Base-by-base conservation (phyloP, 2,329 filamentous ascomycete genomes). In the Xylariales sp. region DNA sequence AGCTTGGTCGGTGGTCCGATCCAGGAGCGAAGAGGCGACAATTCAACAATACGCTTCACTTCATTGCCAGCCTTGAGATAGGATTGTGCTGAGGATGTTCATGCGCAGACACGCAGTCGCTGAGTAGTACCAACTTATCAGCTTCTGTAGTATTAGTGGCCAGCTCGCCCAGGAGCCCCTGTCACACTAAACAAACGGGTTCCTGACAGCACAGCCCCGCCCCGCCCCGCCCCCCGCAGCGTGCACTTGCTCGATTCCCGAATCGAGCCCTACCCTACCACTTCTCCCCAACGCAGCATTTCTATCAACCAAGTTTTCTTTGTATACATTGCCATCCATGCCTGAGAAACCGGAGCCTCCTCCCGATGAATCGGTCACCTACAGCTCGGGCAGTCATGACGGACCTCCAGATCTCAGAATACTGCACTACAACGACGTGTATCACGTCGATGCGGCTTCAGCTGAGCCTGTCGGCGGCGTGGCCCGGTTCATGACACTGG, bases 361-460 rank as follows among this genome's bases (percentile, higher is more conserved):
- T 20, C 58, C 57, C 3, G 46, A 59, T 34, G 57, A 60, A 42
- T 55, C 55, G 12, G 32, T 59, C 36, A 59, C 56, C 10, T 59
- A 57, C 45, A 56, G 51, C 35, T 60, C 59, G 1, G 58, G 55
- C 5, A 31, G 46, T n/a, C 44, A 47, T 35, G 41, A 49, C 15
- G 66, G 65, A 32, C 60, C 70, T 31, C 86, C 88, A 32, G 84
- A 88, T 59, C 66, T 95, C 38, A 81, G 89, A n/a, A 65, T 95
- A 42, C 61, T 95, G 22, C 90, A 95, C 66, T 95, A 85, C 72
- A 95, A 95, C 63, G 89, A 96, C 65, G 89, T 95, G 46, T 95
- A 95, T 62, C 90, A 95, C 55, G 78, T 95, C 40, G 88, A 95
- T 51, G 59, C 65, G 2, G 71, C 73, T 2, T 89, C 86, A 19